These are phyloP conservation scores for Malus orientalis DNA, from an alignment of 306 rosid species.

Conservation along the genomic window DNA sequence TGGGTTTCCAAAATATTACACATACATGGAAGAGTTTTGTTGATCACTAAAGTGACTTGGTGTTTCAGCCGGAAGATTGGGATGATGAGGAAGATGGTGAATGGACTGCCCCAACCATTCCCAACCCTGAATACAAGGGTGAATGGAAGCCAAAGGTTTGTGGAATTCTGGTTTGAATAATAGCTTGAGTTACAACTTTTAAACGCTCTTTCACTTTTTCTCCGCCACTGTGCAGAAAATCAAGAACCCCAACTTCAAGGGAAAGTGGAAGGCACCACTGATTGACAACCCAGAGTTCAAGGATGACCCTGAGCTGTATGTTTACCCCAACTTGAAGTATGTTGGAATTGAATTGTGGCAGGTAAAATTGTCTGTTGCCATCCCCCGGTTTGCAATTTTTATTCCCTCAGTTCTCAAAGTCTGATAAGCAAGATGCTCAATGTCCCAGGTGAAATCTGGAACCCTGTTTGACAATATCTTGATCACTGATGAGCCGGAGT, in stretches of 20 bases:
- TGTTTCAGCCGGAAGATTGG: conserved; percentile 92
- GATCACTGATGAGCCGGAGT: conserved; percentile 78
- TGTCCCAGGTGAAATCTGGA: conserved; percentile 92
- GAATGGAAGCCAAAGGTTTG: conserved; percentile 94
- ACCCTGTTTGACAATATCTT: conserved; percentile 86
- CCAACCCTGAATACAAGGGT: conserved; percentile 98
- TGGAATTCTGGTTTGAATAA: background rate
- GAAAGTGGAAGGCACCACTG: conserved; percentile 96
- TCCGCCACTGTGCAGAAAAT: conserved; percentile 50
- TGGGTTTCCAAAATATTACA: background rate
- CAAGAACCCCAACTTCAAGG: conserved; percentile 87
- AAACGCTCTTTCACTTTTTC: conserved; percentile 3
- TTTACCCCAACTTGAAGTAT: conserved; percentile 82
- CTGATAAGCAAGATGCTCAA: conserved; percentile 17
- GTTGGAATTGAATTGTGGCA: conserved; percentile 99
- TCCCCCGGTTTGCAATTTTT: background rate
- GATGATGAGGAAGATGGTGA: conserved; percentile 99
- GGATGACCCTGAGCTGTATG: conserved; percentile 91
- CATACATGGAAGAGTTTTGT: background rate
- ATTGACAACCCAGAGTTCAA: conserved; percentile 98
- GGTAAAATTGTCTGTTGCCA: conserved; percentile 31
- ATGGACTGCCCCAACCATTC: conserved; percentile 93
- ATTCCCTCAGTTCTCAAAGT: background rate
- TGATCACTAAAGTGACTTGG: conserved; percentile 18
- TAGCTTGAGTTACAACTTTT: background rate